Conservation (phyloP, 2,329 filamentous ascomycete genomes). For the Paecilomyces formosus region DNA sequence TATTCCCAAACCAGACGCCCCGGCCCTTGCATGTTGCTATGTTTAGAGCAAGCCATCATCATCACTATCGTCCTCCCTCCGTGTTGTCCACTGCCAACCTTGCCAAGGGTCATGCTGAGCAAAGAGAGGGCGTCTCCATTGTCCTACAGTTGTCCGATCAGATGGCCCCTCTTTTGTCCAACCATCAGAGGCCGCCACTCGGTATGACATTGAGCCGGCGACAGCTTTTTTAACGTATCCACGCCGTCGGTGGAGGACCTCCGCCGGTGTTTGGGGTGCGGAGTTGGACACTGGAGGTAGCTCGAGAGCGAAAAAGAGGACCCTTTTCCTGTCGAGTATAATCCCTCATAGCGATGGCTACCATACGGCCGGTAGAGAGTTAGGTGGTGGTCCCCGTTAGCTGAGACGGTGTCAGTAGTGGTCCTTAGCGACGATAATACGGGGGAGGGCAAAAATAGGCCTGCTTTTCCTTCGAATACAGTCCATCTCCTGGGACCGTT, state of each 20-base stretch:
- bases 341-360: neutral
- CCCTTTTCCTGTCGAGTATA: neutral
- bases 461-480: neutral
- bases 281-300: neutral
- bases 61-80: neutral
- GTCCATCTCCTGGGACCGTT: neutral
- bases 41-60: neutral
- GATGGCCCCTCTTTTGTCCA: neutral
- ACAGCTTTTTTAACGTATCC: neutral
- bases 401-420: neutral
- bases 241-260: neutral
- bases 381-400: neutral
- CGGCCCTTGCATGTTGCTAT: conserved; percentile 1
- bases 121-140: neutral
- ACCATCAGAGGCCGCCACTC: neutral
- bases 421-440: neutral
- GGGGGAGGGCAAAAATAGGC: neutral
- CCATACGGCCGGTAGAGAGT: neutral
- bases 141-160: neutral
- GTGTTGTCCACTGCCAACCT: neutral
- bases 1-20: conserved; percentile 1
- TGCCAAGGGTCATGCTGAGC: neutral
- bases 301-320: neutral
- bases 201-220: neutral
- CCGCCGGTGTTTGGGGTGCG: neutral